Base-by-base conservation (phyloP, 768 basidiomycete genomes). In the Rhizopogon sp. region DNA sequence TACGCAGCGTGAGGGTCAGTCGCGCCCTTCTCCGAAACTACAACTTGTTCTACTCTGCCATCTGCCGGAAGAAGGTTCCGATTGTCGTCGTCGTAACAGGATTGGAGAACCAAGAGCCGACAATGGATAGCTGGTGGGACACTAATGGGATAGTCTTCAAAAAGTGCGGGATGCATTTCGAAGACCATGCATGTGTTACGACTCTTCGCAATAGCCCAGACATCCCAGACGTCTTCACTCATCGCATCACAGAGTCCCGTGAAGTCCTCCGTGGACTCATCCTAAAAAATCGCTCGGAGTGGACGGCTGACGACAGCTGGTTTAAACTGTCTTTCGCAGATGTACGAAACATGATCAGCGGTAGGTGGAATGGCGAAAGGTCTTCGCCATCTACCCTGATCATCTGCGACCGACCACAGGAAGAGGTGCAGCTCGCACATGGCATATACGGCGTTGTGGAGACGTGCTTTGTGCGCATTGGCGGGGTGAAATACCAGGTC, bases 261-360 rank as follows among this genome's bases (percentile, higher is more conserved):
- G 45, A 44, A 20, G 37, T 20, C 16, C 52, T 71, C 43, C 60
- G 59, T 28, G 57, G 60, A 29, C 43, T 71, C 54, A 58, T 72
- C 47, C 54, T 44, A 16, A 61, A 57, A 16, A 64, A 64, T 49
- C 58, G 54, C 43, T 31, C 29, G 31, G 45, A 33, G 17, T 46
- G 41, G 31, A 31, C 25, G 25, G 29, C 22, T 16, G 51, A 39
- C 10, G 42, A 53, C 2, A 29, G n/a, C 16, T 53, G 55, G 51
- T 17, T 53, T 14, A 53, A 56, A 20, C 20, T 20, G 20, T 22
- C 55, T 16, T 35, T 56, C 6, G 16, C 40, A 14, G 51, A 35
- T 9, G 55, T 56, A 4, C 51, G 40, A 31, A 41, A 40, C 39
- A 6, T 56, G 20, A 35, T 56, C 29, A 37, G 25, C 16, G 31